Evolutionary conservation across 2,329 filamentous ascomycete species (phyloP), one percentile per base, ranked within the genome.

Genomic region (Phyllosticta citriasiana): DNA sequence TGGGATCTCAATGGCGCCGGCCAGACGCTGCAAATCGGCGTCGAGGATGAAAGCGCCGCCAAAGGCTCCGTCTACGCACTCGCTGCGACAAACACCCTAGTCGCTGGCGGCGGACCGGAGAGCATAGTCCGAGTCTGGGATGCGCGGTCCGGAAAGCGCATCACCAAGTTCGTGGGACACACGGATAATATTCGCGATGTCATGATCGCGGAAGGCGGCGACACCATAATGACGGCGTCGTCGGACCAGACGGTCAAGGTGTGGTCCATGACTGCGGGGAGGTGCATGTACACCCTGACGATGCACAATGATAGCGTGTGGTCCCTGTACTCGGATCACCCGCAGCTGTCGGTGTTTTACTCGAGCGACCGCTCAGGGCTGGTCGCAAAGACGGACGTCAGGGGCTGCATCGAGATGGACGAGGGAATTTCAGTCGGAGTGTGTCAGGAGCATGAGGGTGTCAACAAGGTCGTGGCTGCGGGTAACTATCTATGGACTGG

Each of bases 221-320:
- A 96, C 71, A 95, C 86, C 51, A 89, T 99, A 67, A 84, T 99
- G 80, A 96, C 93, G 0, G 92, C 91, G 14, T 96, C 92, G 67
- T 93, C 93, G 1, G 94, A 99, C 73, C 91, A 96, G 76, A 97
- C 94, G 0, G 88, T 99, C 78, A 99, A 99, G 77, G 85, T 97
- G 62, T 99, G 94, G 94, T 97, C 92, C 66, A 87, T 97, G 67
- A 94, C 89, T 10, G 93, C 91, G 24, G 94, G 94, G 60, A 84
- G 94, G 67, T 99, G 94, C 80, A 93, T 97, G 88, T 91, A 97
- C 75, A 99, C 94, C 0, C 83, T 99, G 67, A 97, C 92, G 60
- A 99, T 99, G 94, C 94, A 99, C 76, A 96, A 96, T 71, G 91
- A 96, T 71, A 97, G 92, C 71, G 90, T 99, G 24, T 99, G 94